These are phyloP conservation scores for Phaseolus coccineus DNA, from an alignment of 331 rosid species.

Conservation along the genomic window DNA sequence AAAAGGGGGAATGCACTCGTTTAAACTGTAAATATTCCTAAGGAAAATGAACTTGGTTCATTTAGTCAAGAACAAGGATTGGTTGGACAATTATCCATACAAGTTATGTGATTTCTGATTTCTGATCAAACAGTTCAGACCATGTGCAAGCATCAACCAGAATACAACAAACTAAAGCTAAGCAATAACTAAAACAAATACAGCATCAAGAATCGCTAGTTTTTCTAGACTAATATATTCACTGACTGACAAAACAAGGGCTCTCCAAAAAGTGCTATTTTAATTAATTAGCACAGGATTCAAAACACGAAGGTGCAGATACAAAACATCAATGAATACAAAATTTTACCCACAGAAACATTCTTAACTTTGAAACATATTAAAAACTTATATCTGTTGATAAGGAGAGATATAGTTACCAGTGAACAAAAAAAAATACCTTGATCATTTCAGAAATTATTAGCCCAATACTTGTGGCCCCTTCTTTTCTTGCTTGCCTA, in stretches of 20 bases:
- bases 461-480: constrained; percentile 90
- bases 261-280: constrained; percentile 18
- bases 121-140: constrained; percentile 33
- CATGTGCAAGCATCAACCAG: constrained; percentile 14
- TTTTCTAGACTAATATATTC: constrained; percentile 34
- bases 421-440: constrained; percentile 54
- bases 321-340: constrained; percentile 22
- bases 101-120: constrained; percentile 21
- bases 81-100: constrained; percentile 14
- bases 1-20: constrained; percentile 31
- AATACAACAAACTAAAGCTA: constrained; percentile 17
- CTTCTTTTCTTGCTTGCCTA: constrained; percentile 99
- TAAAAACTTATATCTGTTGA: constrained; percentile 3
- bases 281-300: constrained; percentile 33
- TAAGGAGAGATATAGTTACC: constrained; percentile 26
- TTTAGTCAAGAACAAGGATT: constrained; percentile 39
- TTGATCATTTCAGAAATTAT: constrained; percentile 92
- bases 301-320: constrained; percentile 19
- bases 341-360: constrained; percentile 22
- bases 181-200: constrained; percentile 30
- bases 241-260: constrained; percentile 35
- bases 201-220: constrained; percentile 10
- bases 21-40: constrained; percentile 29
- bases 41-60: constrained; percentile 28
- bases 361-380: constrained; percentile 25